Evolutionary conservation across 495 filamentous ascomycete genomes (phyloP), one percentile per base, ranked within the genome.

Genomic region (Margaritispora aquatica): DNA sequence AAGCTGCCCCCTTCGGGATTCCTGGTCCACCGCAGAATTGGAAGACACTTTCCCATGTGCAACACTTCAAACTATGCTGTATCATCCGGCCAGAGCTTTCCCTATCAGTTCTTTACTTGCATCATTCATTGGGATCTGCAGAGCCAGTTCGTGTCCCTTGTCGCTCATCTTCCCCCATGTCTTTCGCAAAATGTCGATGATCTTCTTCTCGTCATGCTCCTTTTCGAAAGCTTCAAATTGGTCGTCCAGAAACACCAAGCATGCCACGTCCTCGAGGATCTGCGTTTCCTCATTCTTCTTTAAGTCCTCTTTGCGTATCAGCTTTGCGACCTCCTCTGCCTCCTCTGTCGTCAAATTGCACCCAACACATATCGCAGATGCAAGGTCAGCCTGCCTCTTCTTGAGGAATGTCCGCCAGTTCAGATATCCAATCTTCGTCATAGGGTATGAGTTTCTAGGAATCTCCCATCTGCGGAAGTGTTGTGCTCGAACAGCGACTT

Each of bases 131-230:
- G 78, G 61, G 66, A 92, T 83, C 69, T 75, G 66, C 63, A 90
- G 66, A 26, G 89, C 89, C 70, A 92, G 71, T 60, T 81, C 80
- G 58, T 80, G 73, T n/a, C 88, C 89, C 54, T 66, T 63, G 57
- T 77, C 75, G 41, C 75, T 81, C 88, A 94, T 92, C 80, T 94
- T 94, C 49, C 61, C 85, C 89, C 89, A 94, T 36, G 88, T 91
- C 85, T 92, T 92, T 64, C 75, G 70, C 71, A 94, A 68, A 59
- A 94, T 91, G 13, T 66, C 75, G 13, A 92, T 61, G 47, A 89
- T 80, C 77, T 92, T 92, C 54, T 83, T 86, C 72, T 92, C 88
- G 64, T 79, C 84, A 68, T 80, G 77, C 58, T 74, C 76, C 57
- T 75, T 76, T 75, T 88, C 85, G 71, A 91, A 94, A 49, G 77